Conservation (phyloP, 345 rosid genomes). For the Turritis glabra region DNA sequence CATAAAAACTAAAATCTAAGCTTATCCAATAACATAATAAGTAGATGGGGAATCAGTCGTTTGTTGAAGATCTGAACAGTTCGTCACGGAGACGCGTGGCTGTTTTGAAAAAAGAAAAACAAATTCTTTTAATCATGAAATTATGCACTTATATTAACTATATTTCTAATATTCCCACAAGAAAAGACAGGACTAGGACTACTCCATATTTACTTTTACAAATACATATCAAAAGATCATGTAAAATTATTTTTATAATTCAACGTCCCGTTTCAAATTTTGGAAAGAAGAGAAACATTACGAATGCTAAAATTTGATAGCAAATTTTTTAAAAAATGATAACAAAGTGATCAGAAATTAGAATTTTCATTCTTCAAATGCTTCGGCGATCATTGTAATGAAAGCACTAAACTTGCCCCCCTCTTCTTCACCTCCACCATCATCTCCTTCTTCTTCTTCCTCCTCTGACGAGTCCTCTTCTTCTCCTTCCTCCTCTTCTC, state of each 20-base stretch:
- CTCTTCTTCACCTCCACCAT: slow-evolving; percentile 28
- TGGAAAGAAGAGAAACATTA: neutral
- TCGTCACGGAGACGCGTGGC: no score
- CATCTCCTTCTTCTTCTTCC: slow-evolving; percentile 23
- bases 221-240: neutral
- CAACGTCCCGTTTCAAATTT: neutral
- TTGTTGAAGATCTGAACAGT: no score
- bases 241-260: neutral
- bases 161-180: neutral
- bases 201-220: no score
- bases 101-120: no score
- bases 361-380: slow-evolving; percentile 19
- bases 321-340: neutral
- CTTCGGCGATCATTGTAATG: slow-evolving; percentile 32
- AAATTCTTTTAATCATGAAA: no score
- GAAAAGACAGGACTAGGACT: no score
- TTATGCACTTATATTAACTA: no score
- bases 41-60: no score
- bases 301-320: neutral
- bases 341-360: slow-evolving; percentile 6
- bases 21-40: no score
- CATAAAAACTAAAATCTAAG: neutral
- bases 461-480: neutral
- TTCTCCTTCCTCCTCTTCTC: neutral
- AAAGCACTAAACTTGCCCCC: slow-evolving; percentile 39